Conservation (phyloP, 148 eudicot genomes). For the Camellia granthamiana region DNA sequence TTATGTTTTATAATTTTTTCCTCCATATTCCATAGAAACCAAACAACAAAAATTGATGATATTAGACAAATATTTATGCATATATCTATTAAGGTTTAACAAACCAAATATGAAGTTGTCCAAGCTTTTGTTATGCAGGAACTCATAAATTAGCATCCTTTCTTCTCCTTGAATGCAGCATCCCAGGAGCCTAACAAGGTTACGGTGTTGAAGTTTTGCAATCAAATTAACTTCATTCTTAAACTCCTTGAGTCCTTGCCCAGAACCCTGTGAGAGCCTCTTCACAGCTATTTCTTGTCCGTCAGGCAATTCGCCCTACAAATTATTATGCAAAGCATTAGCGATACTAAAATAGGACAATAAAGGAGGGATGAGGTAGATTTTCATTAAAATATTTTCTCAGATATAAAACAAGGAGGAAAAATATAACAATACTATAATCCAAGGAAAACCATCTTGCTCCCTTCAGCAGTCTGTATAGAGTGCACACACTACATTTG, state of each 20-base stretch:
- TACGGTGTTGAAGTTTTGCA: constrained; percentile 51
- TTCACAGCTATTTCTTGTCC: constrained; percentile 49
- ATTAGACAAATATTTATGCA: too few species aligned
- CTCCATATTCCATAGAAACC: neutral
- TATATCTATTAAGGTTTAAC: neutral
- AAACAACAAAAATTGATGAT: neutral
- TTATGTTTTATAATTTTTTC: too few species aligned
- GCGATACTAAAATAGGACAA: neutral
- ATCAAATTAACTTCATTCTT: constrained; percentile 44
- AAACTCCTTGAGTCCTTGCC: constrained; percentile 46
- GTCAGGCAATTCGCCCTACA: constrained; percentile 36
- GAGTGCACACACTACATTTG: too few species aligned
- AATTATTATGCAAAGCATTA: neutral
- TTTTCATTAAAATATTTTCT: too few species aligned
- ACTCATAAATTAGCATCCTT: constrained; percentile 48
- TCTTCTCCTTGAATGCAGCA: constrained; percentile 43
- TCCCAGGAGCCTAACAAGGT: constrained; percentile 46
- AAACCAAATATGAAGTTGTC: constrained; percentile 38
- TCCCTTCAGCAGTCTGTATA: too few species aligned
- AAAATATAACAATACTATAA: too few species aligned
- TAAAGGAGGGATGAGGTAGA: neutral
- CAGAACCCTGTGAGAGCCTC: constrained; percentile 40
- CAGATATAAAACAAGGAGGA: too few species aligned
- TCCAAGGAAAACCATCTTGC: too few species aligned
- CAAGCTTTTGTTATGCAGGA: constrained; percentile 46